Evolutionary conservation across 2,329 filamentous ascomycete genomes (phyloP).

Genomic region (Botrytis hyacinthi): DNA sequence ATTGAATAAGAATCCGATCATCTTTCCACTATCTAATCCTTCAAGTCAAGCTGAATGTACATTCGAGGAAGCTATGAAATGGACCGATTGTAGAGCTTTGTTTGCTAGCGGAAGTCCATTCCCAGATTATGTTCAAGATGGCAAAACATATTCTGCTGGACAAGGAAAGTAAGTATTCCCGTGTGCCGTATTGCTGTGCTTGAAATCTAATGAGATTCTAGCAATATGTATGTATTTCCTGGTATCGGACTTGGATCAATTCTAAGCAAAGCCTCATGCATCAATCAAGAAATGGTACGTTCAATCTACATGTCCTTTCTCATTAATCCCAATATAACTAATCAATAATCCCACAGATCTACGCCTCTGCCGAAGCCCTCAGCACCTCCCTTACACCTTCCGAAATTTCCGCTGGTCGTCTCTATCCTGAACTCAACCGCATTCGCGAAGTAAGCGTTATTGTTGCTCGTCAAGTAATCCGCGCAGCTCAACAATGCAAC

Average conservation of each 20-base stretch:
- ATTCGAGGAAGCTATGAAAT: constrained; percentile 70
- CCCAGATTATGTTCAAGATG: constrained; percentile 63
- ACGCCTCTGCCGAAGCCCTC: constrained; percentile 73
- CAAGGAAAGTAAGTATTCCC: constrained; percentile 45
- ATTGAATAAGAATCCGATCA: constrained; percentile 66
- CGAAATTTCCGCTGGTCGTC: constrained; percentile 51
- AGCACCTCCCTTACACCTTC: constrained; percentile 69
- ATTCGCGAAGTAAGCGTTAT: constrained; percentile 74
- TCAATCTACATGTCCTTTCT: neutral
- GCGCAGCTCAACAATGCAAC: constrained; percentile 64
- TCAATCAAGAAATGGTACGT: constrained; percentile 43
- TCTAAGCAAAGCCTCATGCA: constrained; percentile 61
- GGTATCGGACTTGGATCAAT: constrained; percentile 80
- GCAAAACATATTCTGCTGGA: constrained; percentile 46
- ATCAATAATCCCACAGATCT: constrained; percentile 54
- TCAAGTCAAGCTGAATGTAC: constrained; percentile 79
- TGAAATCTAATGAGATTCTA: constrained; percentile 49
- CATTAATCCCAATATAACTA: constrained; percentile 47
- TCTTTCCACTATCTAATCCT: constrained; percentile 82
- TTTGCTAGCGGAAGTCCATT: constrained; percentile 85
- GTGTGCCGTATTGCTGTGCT: neutral
- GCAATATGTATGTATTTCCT: constrained; percentile 83
- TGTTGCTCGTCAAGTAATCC: constrained; percentile 73
- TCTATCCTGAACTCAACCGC: constrained; percentile 72
- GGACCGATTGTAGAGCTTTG: constrained; percentile 74